These are phyloP conservation scores for Melocanna baccifera DNA, from an alignment of 176 grass and related monocot species.

Conservation along the genomic window DNA sequence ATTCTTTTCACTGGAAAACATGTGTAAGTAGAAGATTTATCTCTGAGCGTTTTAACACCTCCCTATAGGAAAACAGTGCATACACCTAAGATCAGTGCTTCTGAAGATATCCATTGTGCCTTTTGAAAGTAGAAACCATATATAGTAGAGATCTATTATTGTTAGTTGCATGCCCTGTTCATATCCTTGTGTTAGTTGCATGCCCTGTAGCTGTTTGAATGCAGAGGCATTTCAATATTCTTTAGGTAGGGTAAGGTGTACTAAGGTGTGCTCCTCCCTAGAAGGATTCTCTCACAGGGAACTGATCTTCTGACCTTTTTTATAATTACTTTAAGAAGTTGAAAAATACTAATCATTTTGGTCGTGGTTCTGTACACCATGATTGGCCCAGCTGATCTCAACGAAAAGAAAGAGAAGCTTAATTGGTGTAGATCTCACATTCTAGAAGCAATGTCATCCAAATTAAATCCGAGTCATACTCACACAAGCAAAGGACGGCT, in stretches of 20 bases:
- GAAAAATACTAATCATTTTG: background rate
- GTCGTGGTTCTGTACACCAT: background rate
- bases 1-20: background rate
- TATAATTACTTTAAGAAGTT: background rate
- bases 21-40: background rate
- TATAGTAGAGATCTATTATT: too few species aligned
- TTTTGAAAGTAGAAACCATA: too few species aligned
- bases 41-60: background rate
- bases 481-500: background rate
- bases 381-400: background rate
- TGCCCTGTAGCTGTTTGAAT: background rate
- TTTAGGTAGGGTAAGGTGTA: background rate
- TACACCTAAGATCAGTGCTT: background rate
- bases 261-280: background rate
- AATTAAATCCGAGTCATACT: background rate
- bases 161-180: too few species aligned
- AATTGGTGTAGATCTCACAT: background rate
- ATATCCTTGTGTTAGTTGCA: background rate
- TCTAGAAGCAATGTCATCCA: slow-evolving; percentile 14
- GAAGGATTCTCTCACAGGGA: slow-evolving; percentile 14
- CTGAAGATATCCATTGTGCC: background rate
- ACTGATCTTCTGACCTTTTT: slow-evolving; percentile 13
- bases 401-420: background rate
- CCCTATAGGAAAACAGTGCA: background rate
- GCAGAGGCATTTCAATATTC: slow-evolving; percentile 1